Percentiles rank a stretch among this genome's conserved stretches.
phyloP scores from a whole-genome alignment of 2,329 filamentous ascomycete genomes.

The Rutstroemia sp. region DNA sequence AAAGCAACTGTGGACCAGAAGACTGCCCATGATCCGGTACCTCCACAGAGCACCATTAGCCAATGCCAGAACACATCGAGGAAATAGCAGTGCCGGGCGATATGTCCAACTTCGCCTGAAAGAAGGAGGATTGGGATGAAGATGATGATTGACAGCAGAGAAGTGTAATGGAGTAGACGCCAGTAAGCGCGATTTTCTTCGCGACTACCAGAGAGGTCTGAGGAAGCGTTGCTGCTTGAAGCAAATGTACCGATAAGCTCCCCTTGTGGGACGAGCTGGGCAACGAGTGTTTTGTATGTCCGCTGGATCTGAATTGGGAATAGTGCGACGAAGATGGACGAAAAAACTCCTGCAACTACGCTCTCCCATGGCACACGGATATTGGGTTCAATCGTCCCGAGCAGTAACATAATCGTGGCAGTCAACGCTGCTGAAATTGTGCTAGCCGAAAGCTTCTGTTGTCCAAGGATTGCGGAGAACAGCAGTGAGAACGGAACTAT shows the following conservation, averaged over 20 bases:
- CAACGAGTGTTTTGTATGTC: slow-evolving; percentile 40
- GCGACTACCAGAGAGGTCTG: slow-evolving; percentile 28
- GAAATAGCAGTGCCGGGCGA: slow-evolving; percentile 45
- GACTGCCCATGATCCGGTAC: slow-evolving; percentile 39
- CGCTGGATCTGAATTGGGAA: slow-evolving; percentile 44
- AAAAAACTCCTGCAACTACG: slow-evolving; percentile 44
- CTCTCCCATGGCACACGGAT: slow-evolving; percentile 44
- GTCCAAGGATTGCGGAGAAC: slow-evolving; percentile 39
- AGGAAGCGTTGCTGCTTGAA: slow-evolving; percentile 11
- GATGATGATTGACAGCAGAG: slow-evolving; percentile 40
- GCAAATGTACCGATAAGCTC: slow-evolving; percentile 35
- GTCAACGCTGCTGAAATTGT: slow-evolving; percentile 43
- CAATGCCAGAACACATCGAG: slow-evolving; percentile 49
- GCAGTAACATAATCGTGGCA: slow-evolving; percentile 41
- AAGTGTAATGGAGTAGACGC: slow-evolving; percentile 44
- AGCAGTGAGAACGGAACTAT: slow-evolving; percentile 42
- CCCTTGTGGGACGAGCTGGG: slow-evolving; percentile 35
- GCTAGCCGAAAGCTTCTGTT: slow-evolving; percentile 38
- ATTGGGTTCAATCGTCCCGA: slow-evolving; percentile 28
- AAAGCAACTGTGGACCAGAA: slow-evolving; percentile 41
- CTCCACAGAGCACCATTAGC: slow-evolving; percentile 43
- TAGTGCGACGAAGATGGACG: slow-evolving; percentile 42
- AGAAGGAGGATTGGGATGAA: slow-evolving; percentile 42
- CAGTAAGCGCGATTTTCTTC: slow-evolving; percentile 45
- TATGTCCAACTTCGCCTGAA: slow-evolving; percentile 40